phyloP scores from a whole-genome alignment of 345 rosid species.

The Aethionema arabicum region DNA sequence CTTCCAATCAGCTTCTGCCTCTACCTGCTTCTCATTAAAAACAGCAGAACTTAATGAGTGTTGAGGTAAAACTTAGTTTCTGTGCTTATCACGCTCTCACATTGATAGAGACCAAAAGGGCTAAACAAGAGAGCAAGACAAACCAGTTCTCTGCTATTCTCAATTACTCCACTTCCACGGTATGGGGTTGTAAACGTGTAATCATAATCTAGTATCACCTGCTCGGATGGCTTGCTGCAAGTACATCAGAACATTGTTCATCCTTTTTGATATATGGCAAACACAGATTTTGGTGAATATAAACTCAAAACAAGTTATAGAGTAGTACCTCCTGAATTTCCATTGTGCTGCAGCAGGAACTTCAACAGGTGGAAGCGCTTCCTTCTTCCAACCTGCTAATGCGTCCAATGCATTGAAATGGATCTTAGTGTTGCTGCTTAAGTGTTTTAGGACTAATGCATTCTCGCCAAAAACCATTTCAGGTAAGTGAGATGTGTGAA shows the following conservation, averaged over 20 bases:
- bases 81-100: neutral
- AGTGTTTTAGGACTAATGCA: slow-evolving; percentile 60
- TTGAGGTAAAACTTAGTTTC: slow-evolving; percentile 4
- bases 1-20: slow-evolving; percentile 22
- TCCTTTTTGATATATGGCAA: neutral
- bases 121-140: slow-evolving; percentile 20
- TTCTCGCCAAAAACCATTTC: slow-evolving; percentile 95
- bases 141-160: slow-evolving; percentile 49
- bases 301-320: neutral
- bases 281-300: neutral
- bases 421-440: slow-evolving; percentile 52
- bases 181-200: slow-evolving; percentile 96
- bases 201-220: slow-evolving; percentile 95
- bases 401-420: slow-evolving; percentile 92
- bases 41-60: slow-evolving; percentile 8
- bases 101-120: neutral
- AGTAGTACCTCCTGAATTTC: slow-evolving; percentile 79
- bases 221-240: slow-evolving; percentile 86
- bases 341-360: slow-evolving; percentile 94
- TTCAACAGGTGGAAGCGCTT: slow-evolving; percentile 86
- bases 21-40: slow-evolving; percentile 28
- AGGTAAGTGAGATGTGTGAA: slow-evolving; percentile 75
- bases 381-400: slow-evolving; percentile 77
- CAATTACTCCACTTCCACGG: slow-evolving; percentile 68
- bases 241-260: slow-evolving; percentile 20